Evolutionary conservation across 2,329 filamentous ascomycete genomes (phyloP).

Genomic region (Sporothrix globosa): DNA sequence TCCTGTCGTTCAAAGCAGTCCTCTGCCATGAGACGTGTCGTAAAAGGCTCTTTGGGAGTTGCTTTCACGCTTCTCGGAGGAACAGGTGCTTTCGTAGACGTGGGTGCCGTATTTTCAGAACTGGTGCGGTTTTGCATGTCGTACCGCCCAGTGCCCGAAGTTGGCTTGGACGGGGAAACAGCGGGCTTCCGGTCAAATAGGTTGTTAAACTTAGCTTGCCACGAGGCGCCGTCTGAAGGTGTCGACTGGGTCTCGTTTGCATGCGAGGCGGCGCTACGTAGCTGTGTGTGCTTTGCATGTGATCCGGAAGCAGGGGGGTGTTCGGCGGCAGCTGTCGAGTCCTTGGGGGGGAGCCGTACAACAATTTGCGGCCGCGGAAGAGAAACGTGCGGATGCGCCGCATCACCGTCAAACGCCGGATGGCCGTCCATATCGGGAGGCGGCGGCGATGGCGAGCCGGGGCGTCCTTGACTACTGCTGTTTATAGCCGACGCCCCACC

Average conservation of each 20-base stretch:
- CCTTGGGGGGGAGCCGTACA: constrained; percentile 74
- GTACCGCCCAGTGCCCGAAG: constrained; percentile 46
- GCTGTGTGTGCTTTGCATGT: not conserved
- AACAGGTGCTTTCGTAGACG: not conserved
- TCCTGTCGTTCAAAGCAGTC: constrained; percentile 82
- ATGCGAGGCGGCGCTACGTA: constrained; percentile 16
- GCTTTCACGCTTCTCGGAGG: constrained; percentile 46
- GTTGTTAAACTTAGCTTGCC: constrained; percentile 84
- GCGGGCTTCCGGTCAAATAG: constrained; percentile 69
- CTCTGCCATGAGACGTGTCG: constrained; percentile 72
- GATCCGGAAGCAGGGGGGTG: not conserved
- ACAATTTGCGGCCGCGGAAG: constrained; percentile 72
- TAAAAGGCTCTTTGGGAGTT: constrained; percentile 49
- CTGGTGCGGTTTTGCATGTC: constrained; percentile 4
- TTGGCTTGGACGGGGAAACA: constrained; percentile 56
- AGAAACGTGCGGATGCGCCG: constrained; percentile 66
- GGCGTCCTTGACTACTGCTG: constrained; percentile 40
- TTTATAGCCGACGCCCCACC: not conserved
- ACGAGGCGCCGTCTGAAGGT: constrained; percentile 30
- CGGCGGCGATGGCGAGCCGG: constrained; percentile 68
- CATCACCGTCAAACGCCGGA: constrained; percentile 71
- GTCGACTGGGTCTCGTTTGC: constrained; percentile 26
- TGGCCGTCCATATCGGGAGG: constrained; percentile 72
- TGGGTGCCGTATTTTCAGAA: not conserved
- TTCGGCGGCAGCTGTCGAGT: constrained; percentile 39